Evolutionary conservation across 257 asterid genomes (phyloP).

Genomic region (Perilla frutescens): DNA sequence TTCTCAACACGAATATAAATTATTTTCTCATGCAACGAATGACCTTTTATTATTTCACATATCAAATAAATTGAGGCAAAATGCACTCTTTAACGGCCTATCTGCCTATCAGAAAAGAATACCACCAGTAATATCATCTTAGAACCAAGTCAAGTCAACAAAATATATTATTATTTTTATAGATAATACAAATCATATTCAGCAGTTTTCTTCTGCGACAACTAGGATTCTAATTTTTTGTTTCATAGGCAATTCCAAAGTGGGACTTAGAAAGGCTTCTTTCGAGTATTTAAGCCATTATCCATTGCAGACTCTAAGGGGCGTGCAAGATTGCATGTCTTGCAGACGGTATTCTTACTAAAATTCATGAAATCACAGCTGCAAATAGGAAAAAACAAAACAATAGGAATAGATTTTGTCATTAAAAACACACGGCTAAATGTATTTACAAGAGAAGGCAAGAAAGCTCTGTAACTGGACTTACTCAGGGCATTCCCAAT

Average conservation of each 20-base stretch:
- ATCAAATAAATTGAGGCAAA: no score
- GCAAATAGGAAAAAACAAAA: constrained; percentile 32
- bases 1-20: no score
- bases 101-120: no score
- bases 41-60: no score
- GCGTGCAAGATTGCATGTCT: constrained; percentile 60
- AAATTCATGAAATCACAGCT: constrained; percentile 80
- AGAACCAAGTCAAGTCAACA: no score
- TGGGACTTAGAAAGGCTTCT: constrained; percentile 51
- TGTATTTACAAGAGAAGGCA: constrained; percentile 8
- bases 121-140: no score
- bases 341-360: constrained; percentile 64
- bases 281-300: constrained; percentile 51
- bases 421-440: constrained; percentile 7
- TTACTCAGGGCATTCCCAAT: constrained; percentile 91
- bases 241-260: not conserved
- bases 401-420: not conserved
- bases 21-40: no score
- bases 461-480: constrained; percentile 35
- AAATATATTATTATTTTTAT: not conserved
- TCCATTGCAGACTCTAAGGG: constrained; percentile 40
- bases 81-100: no score
- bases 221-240: not conserved
- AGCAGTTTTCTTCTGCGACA: not conserved
- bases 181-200: not conserved